Evolutionary conservation across 2,329 filamentous ascomycete species (phyloP).

Genomic region (Cercospora citrullina): DNA sequence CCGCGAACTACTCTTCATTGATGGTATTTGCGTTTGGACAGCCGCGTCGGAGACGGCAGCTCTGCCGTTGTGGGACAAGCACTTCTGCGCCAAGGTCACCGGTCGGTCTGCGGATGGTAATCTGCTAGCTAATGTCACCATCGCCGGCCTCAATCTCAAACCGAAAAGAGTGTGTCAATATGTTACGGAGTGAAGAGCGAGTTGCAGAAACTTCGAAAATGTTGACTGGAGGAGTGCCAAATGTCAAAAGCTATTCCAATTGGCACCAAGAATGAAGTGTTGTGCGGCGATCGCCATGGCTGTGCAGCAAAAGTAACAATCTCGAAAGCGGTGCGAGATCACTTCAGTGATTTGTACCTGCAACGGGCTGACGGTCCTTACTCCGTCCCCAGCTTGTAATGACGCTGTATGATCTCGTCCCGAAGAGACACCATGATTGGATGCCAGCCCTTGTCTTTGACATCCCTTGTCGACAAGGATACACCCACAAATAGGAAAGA

Average conservation of each 20-base stretch:
- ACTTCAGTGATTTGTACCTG: not conserved
- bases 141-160: conserved; percentile 27
- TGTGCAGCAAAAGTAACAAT: not conserved
- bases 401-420: conserved; percentile 7
- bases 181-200: conserved; percentile 7
- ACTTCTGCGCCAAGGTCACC: conserved; percentile 25
- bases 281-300: conserved; percentile 19
- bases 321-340: not conserved
- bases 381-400: not conserved
- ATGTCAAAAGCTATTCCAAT: conserved; percentile 22
- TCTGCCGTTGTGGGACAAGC: conserved; percentile 28
- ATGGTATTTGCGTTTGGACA: conserved; percentile 65
- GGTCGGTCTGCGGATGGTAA: conserved; percentile 28
- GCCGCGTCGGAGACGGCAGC: conserved; percentile 55
- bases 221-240: conserved; percentile 19
- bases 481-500: not conserved
- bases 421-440: conserved; percentile 13
- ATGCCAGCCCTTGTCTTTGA: not conserved
- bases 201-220: conserved; percentile 6
- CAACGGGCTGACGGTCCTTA: not conserved
- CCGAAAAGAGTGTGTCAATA: conserved; percentile 14
- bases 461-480: conserved; percentile 5
- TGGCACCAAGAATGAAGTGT: conserved; percentile 24
- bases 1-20: conserved; percentile 54
- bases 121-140: conserved; percentile 35